Evolutionary conservation across 352 stramenopile species (phyloP).

Genomic region (Phytopythium delawarense): DNA sequence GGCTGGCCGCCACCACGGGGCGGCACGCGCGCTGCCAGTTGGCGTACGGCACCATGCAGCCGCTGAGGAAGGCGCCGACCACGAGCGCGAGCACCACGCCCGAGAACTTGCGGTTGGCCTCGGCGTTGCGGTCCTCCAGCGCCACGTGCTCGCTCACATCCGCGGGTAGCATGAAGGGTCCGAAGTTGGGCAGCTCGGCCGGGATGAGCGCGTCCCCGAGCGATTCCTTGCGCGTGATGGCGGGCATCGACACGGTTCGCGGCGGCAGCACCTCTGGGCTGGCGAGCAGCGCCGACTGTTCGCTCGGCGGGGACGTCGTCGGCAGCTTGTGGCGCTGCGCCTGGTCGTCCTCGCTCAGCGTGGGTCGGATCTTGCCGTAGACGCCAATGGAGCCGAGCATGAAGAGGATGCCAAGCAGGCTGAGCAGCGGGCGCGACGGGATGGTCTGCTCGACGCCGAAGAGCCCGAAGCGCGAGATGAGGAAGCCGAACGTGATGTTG

Average conservation of each 20-base stretch:
- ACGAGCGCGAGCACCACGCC: slow-evolving; percentile 62
- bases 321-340: slow-evolving; percentile 14
- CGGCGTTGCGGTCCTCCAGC: slow-evolving; percentile 38
- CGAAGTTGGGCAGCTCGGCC: slow-evolving; percentile 79
- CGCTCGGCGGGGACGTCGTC: slow-evolving; percentile 10
- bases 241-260: slow-evolving; percentile 9
- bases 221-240: slow-evolving; percentile 26
- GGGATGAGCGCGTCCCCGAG: slow-evolving; percentile 57
- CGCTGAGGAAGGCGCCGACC: slow-evolving; percentile 65
- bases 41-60: slow-evolving; percentile 72
- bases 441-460: slow-evolving; percentile 65
- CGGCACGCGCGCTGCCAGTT: slow-evolving; percentile 66
- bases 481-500: slow-evolving; percentile 80
- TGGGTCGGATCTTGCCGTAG: slow-evolving; percentile 76
- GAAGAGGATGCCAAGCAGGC: slow-evolving; percentile 62
- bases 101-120: slow-evolving; percentile 55
- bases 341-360: slow-evolving; percentile 25
- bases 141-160: slow-evolving; percentile 56
- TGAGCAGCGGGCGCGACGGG: slow-evolving; percentile 46
- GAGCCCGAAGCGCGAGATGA: slow-evolving; percentile 68
- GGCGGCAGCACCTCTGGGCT: background rate
- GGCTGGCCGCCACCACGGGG: slow-evolving; percentile 21
- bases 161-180: slow-evolving; percentile 70
- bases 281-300: slow-evolving; percentile 36
- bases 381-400: slow-evolving; percentile 79